Percentiles rank a stretch among this genome's conserved stretches.
These are phyloP conservation scores for Harrya chromipes DNA, from an alignment of 768 basidiomycete species.

Conservation along the genomic window DNA sequence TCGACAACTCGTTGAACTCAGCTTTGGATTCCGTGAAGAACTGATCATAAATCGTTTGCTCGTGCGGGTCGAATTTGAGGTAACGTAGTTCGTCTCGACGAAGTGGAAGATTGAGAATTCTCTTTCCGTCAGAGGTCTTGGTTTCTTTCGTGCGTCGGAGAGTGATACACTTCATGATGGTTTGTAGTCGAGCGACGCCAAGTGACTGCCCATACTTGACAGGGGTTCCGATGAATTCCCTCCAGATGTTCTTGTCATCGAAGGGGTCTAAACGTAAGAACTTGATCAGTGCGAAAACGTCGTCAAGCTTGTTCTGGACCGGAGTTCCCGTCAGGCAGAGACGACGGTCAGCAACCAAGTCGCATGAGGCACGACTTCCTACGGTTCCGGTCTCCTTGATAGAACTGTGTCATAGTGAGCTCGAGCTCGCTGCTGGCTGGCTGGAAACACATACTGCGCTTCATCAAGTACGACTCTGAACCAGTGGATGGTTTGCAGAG, in stretches of 20 bases:
- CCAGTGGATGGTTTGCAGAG: constrained; percentile 94
- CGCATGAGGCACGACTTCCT: constrained; percentile 92
- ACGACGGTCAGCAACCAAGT: constrained; percentile 89
- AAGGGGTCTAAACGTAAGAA: constrained; percentile 90
- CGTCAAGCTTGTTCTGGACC: constrained; percentile 98
- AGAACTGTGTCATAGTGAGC: constrained; percentile 49
- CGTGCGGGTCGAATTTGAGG: constrained; percentile 79
- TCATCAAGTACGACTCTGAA: constrained; percentile 93
- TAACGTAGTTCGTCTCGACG: constrained; percentile 85
- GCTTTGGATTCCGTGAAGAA: constrained; percentile 90
- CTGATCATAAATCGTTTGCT: constrained; percentile 82
- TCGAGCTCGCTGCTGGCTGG: background rate
- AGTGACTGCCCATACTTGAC: constrained; percentile 89
- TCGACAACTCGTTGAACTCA: constrained; percentile 82
- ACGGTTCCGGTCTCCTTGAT: constrained; percentile 97
- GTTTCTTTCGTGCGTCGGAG: constrained; percentile 95
- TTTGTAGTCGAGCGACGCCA: constrained; percentile 90
- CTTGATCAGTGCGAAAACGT: constrained; percentile 95
- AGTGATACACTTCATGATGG: constrained; percentile 95
- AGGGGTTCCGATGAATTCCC: constrained; percentile 86
- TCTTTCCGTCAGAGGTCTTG: constrained; percentile 73
- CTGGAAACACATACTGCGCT: constrained; percentile 73
- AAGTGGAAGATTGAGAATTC: constrained; percentile 84
- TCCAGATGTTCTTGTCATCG: constrained; percentile 92
- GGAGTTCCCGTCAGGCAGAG: constrained; percentile 97